A percentile compares a stretch with the other conserved stretches of the same genome.
Conservation (phyloP, 768 basidiomycete species). For the Auriscalpium vulgare region DNA sequence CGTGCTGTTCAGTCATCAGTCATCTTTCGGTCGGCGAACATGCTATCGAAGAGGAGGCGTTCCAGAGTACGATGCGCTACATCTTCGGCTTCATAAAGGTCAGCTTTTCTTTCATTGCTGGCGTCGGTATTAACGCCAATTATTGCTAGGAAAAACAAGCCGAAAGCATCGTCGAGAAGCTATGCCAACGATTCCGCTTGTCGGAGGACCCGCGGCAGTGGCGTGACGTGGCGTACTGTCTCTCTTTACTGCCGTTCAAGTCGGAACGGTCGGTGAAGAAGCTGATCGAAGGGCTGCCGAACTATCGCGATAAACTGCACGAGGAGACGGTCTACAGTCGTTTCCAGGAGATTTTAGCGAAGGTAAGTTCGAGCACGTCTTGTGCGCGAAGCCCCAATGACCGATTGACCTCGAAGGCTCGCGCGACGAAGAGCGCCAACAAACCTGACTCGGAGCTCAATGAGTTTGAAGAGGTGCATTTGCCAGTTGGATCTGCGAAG, state of each 20-base stretch:
- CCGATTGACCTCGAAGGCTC: constrained; percentile 39
- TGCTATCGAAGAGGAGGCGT: constrained; percentile 86
- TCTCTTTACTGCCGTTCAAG: constrained; percentile 93
- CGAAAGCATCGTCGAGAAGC: constrained; percentile 93
- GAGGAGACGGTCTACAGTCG: constrained; percentile 72
- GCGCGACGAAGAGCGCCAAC: constrained; percentile 84
- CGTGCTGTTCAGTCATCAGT: constrained; percentile 66
- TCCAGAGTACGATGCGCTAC: constrained; percentile 89
- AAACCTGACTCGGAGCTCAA: constrained; percentile 91
- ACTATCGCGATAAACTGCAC: constrained; percentile 94
- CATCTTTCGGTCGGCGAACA: constrained; percentile 87
- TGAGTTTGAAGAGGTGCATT: constrained; percentile 80
- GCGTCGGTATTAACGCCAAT: neutral
- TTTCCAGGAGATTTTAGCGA: constrained; percentile 87
- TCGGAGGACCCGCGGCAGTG: constrained; percentile 89
- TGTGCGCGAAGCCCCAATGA: neutral
- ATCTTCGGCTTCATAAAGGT: constrained; percentile 98
- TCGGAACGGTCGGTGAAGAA: constrained; percentile 96
- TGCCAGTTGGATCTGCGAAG: neutral
- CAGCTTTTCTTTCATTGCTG: constrained; percentile 7
- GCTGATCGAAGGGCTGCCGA: constrained; percentile 84
- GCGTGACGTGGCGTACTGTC: constrained; percentile 94
- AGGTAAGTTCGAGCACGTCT: constrained; percentile 38
- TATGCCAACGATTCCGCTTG: constrained; percentile 90
- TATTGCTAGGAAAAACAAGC: constrained; percentile 86